Percentiles rank a stretch among this genome's conserved stretches.
phyloP scores from a whole-genome alignment of 1,284 basidiomycete genomes.

The Heliocybe sulcata region DNA sequence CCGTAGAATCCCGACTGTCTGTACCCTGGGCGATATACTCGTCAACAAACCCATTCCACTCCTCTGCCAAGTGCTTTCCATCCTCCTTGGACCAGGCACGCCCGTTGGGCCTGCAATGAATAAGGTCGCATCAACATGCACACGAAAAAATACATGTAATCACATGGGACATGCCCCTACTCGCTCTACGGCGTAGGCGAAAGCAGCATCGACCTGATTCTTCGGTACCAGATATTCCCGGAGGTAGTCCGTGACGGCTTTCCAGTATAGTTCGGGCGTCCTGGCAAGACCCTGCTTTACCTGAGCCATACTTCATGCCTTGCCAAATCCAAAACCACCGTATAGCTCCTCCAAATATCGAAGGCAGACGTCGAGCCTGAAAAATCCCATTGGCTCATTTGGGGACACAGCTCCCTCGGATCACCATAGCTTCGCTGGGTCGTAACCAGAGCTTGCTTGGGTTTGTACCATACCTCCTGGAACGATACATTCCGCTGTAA shows the following conservation, averaged over 20 bases:
- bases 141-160: too few relatives aligned
- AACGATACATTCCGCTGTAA: constrained; percentile 5
- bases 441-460: too few relatives aligned
- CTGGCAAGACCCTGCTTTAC: too few relatives aligned
- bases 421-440: too few relatives aligned
- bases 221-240: background rate
- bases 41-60: background rate
- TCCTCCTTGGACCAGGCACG: background rate
- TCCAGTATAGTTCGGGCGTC: too few relatives aligned
- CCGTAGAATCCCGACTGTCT: background rate
- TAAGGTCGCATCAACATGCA: background rate
- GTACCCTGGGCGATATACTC: background rate
- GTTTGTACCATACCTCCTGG: too few relatives aligned
- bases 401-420: too few relatives aligned
- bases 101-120: background rate
- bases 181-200: background rate
- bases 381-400: too few relatives aligned
- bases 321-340: too few relatives aligned
- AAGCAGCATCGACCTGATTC: background rate
- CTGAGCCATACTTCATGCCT: too few relatives aligned
- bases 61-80: background rate
- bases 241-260: background rate
- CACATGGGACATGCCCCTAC: background rate
- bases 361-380: too few relatives aligned
- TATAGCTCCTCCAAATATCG: too few relatives aligned